Evolutionary conservation across 805 yeast species (phyloP), one percentile per base, ranked within the genome.

Genomic region (Lipomyces lipofer): DNA sequence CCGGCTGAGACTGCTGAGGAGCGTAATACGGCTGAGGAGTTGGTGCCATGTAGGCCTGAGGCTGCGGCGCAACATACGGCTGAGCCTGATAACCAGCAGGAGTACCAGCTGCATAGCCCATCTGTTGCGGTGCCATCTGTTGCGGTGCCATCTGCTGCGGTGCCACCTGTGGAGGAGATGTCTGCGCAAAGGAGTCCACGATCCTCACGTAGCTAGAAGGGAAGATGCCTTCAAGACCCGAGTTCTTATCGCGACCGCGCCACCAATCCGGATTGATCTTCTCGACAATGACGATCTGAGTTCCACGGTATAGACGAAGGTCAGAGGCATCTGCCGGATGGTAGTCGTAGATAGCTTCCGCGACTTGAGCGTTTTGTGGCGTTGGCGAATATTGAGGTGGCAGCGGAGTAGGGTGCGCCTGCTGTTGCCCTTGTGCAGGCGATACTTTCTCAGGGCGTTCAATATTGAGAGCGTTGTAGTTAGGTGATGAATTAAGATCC

Each of bases 221-320:
- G 74, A 94, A 91, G 66, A 91, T 84, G 40, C 98, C 99, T 6
- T 79, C 78, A 29, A 70, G 69, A 55, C 80, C 77, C 42, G 76
- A 68, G 15, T 74, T 72, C 43, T 60, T 40, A 52, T 66, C 66
- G 33, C 70, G 68, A 44, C 99, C 99, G 67, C 81, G 85, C 87
- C 94, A 90, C 99, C 99, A 92, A 66, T 90, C 92, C 35, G 79
- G 77, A 19, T 92, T 86, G 45, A 85, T 76, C 64, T 82, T 86
- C 67, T 90, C 95, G 4, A 81, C 52, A 4, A 94, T 80, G 29
- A 79, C 78, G 46, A 94, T 69, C 64, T 78, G 82, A 59, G 86
- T 92, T 51, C 95, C 97, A 35, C 73, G 76, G 32, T 63, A 64
- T 17, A 92, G 75, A 7, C 68, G 71, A 64, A 92, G 73, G 69